Percentiles rank a stretch among this genome's conserved stretches.
phyloP scores from a whole-genome alignment of 2,329 filamentous ascomycete species.

The Diplodia scrobiculata region DNA sequence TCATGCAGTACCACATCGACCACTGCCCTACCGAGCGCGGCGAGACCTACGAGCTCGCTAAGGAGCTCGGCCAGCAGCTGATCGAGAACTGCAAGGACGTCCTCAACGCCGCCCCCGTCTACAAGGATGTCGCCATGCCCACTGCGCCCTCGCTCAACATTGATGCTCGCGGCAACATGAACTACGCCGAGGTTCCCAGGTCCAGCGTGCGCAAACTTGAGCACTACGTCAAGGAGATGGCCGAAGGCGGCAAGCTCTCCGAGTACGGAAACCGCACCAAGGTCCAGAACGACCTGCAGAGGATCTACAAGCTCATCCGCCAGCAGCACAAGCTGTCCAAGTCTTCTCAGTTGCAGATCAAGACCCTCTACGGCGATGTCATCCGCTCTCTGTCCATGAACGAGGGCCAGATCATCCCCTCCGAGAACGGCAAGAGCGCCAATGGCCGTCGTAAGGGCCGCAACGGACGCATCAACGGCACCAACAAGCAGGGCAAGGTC shows the following conservation, averaged over 20 bases:
- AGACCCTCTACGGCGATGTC: constrained; percentile 89
- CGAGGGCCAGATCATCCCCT: constrained; percentile 92
- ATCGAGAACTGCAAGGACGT: constrained; percentile 98
- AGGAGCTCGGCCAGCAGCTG: constrained; percentile 87
- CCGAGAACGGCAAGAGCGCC: constrained; percentile 70
- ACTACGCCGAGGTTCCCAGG: constrained; percentile 84
- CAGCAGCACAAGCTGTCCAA: constrained; percentile 98
- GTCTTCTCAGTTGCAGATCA: constrained; percentile 93
- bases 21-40: constrained; percentile 96
- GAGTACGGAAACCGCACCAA: constrained; percentile 98
- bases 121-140: constrained; percentile 92
- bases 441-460: constrained; percentile 62
- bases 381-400: constrained; percentile 96
- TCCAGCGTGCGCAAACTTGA: constrained; percentile 93
- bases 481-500: constrained; percentile 77
- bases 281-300: constrained; percentile 91
- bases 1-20: constrained; percentile 99
- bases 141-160: constrained; percentile 92
- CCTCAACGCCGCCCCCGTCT: constrained; percentile 77
- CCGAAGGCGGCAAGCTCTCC: constrained; percentile 95
- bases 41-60: constrained; percentile 97
- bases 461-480: constrained; percentile 55
- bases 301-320: constrained; percentile 97
- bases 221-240: constrained; percentile 98
- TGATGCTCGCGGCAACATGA: constrained; percentile 86